phyloP scores from a whole-genome alignment of 2,329 filamentous ascomycete species.

The Sphaerulina populicola region DNA sequence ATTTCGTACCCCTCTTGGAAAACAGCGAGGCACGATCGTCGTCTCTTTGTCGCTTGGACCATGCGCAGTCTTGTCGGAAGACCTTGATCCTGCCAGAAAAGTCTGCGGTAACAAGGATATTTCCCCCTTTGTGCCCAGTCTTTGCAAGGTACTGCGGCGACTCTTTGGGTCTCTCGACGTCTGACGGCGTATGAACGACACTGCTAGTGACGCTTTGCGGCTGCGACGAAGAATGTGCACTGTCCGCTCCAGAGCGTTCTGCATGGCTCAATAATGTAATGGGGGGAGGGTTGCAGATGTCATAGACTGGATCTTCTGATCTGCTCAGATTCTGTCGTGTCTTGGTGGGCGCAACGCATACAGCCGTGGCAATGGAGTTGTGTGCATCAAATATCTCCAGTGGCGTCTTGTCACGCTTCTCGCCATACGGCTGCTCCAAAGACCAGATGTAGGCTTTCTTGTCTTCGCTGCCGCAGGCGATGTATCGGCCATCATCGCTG shows the following conservation, averaged over 20 bases:
- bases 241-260: slow-evolving; percentile 44
- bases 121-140: slow-evolving; percentile 66
- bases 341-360: slow-evolving; percentile 70
- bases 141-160: slow-evolving; percentile 70
- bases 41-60: slow-evolving; percentile 61
- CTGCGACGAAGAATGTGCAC: slow-evolving; percentile 39
- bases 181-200: slow-evolving; percentile 27
- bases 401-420: slow-evolving; percentile 69
- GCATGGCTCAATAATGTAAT: slow-evolving; percentile 70
- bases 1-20: slow-evolving; percentile 53
- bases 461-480: slow-evolving; percentile 91
- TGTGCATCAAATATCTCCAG: slow-evolving; percentile 89
- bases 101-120: slow-evolving; percentile 88
- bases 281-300: slow-evolving; percentile 89
- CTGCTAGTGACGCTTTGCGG: slow-evolving; percentile 39
- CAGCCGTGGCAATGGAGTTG: slow-evolving; percentile 78
- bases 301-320: slow-evolving; percentile 88
- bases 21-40: slow-evolving; percentile 67
- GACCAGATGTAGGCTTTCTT: slow-evolving; percentile 86
- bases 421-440: slow-evolving; percentile 50
- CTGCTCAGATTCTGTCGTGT: slow-evolving; percentile 68
- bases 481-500: slow-evolving; percentile 74
- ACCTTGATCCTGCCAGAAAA: slow-evolving; percentile 85
- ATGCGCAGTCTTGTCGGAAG: slow-evolving; percentile 90
- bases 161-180: slow-evolving; percentile 43